Conservation (phyloP, 202 grass and related monocot species). For the Musa balbisiana region DNA sequence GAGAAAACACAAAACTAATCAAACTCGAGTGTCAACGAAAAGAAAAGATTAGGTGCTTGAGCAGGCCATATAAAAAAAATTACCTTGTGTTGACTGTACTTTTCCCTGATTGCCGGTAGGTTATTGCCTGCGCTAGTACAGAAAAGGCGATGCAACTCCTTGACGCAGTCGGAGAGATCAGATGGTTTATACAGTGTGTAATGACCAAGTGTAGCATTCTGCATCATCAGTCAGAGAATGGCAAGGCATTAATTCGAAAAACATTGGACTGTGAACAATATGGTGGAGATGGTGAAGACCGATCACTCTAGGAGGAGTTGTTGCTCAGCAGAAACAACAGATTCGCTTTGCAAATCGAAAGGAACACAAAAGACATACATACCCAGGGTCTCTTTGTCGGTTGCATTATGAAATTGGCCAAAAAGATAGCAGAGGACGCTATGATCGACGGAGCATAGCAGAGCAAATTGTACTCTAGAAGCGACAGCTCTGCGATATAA, state of each 20-base stretch:
- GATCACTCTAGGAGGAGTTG: too few relatives aligned
- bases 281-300: too few relatives aligned
- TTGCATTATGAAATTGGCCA: slow-evolving; percentile 78
- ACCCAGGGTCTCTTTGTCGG: slow-evolving; percentile 86
- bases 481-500: slow-evolving; percentile 76
- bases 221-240: slow-evolving; percentile 6
- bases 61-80: neutral
- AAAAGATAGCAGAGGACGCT: slow-evolving; percentile 71
- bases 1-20: neutral
- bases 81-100: slow-evolving; percentile 99
- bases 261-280: neutral
- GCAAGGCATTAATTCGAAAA: neutral
- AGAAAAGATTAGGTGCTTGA: neutral
- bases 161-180: slow-evolving; percentile 53
- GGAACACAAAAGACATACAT: neutral
- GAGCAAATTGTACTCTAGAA: slow-evolving; percentile 78
- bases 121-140: slow-evolving; percentile 59
- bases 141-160: slow-evolving; percentile 52
- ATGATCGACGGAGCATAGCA: slow-evolving; percentile 70
- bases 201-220: slow-evolving; percentile 76
- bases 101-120: slow-evolving; percentile 83
- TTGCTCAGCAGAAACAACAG: too few relatives aligned
- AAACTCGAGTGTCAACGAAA: slow-evolving; percentile 1
- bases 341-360: neutral
- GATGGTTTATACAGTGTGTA: slow-evolving; percentile 82